A percentile compares a stretch with the other conserved stretches of the same genome.
Evolutionary conservation across 805 yeast species (phyloP).

Genomic region (Yueomyces sp.): DNA sequence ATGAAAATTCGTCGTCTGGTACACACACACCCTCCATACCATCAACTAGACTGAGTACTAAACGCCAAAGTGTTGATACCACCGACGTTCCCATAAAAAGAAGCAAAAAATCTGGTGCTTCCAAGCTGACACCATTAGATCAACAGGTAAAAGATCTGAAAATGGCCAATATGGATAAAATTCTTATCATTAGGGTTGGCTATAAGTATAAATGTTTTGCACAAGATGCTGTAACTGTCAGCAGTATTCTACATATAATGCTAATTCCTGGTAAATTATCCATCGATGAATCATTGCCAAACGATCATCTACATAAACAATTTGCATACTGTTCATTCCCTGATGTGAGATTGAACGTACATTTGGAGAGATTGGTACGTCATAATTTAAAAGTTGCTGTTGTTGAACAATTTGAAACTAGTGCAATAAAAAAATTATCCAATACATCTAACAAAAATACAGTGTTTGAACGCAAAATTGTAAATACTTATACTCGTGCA

Average conservation of each 20-base stretch:
- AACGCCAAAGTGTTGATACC: neutral
- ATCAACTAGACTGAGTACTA: neutral
- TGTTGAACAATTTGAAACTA: conserved; percentile 73
- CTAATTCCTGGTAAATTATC: conserved; percentile 55
- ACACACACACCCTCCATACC: no score
- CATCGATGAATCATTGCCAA: conserved; percentile 35
- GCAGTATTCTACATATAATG: conserved; percentile 55
- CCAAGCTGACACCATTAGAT: conserved; percentile 59
- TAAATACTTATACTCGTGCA: conserved; percentile 67
- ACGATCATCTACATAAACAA: conserved; percentile 36
- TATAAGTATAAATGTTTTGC: conserved; percentile 84
- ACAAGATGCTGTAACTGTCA: conserved; percentile 62
- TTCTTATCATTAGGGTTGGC: conserved; percentile 79
- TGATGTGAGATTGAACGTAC: conserved; percentile 56
- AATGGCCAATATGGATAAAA: conserved; percentile 42
- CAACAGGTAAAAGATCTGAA: conserved; percentile 63
- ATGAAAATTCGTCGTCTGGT: no score
- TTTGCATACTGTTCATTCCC: conserved; percentile 86
- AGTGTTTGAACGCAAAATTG: conserved; percentile 54
- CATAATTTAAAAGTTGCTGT: conserved; percentile 75
- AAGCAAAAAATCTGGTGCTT: neutral
- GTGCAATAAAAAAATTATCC: conserved; percentile 44
- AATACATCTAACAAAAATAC: conserved; percentile 32
- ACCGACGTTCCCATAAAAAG: neutral
- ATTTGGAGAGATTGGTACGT: conserved; percentile 58